Evolutionary conservation across 257 asterid genomes (phyloP).

Genomic region (Knoxia roxburghii): DNA sequence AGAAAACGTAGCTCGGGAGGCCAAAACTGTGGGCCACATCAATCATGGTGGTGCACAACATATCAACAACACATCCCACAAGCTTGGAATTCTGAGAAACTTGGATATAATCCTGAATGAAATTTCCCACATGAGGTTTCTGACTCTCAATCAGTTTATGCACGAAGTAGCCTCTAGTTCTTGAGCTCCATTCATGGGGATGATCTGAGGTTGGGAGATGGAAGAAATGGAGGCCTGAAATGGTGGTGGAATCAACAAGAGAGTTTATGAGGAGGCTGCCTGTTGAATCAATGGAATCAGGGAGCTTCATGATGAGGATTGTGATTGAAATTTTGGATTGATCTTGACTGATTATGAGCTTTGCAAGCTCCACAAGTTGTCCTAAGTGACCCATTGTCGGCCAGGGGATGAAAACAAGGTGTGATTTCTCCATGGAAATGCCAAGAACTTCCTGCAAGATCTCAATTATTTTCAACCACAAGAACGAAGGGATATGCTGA

Average conservation of each 20-base stretch:
- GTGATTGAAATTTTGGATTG: conserved; percentile 35
- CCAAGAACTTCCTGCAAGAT: too few species aligned
- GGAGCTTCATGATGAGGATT: conserved; percentile 46
- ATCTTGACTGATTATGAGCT: conserved; percentile 32
- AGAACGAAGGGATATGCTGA: too few species aligned
- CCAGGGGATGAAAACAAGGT: conserved; percentile 56
- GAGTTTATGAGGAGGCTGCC: conserved; percentile 35
- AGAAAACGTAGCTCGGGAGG: conserved; percentile 20
- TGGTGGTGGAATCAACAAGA: conserved; percentile 29
- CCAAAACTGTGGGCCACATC: conserved; percentile 20
- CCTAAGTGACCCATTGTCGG: conserved; percentile 69
- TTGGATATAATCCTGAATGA: conserved; percentile 15
- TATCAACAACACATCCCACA: conserved; percentile 18
- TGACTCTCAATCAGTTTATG: conserved; percentile 40
- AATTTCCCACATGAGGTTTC: conserved; percentile 29
- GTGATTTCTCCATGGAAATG: conserved; percentile 9
- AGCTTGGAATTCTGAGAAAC: background rate
- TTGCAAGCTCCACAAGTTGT: conserved; percentile 54
- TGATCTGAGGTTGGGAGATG: conserved; percentile 42
- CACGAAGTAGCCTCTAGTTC: conserved; percentile 52
- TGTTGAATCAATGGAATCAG: conserved; percentile 43
- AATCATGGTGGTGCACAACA: conserved; percentile 14
- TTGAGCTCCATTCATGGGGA: conserved; percentile 51
- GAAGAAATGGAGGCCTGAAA: conserved; percentile 30
- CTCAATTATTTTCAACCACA: too few species aligned